phyloP scores from a whole-genome alignment of 129 eudicot species.

The Dittrichia graveolens region DNA sequence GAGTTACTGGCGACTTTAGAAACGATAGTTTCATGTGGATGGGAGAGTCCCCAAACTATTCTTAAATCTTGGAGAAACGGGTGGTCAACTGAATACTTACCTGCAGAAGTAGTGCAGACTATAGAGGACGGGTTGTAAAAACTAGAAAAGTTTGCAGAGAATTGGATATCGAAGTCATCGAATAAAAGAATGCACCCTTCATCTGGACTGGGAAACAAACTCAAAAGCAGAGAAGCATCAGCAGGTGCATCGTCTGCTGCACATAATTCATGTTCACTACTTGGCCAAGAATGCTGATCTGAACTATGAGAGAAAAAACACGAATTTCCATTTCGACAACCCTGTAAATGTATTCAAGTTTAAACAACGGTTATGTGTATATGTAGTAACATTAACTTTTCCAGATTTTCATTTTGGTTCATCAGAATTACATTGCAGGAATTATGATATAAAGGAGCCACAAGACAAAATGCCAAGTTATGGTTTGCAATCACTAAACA shows the following conservation, averaged over 20 bases:
- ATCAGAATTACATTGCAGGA: background rate
- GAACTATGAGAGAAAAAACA: conserved; percentile 77
- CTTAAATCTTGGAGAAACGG: conserved; percentile 44
- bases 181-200: conserved; percentile 62
- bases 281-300: conserved; percentile 34
- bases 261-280: conserved; percentile 38
- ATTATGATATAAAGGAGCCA: background rate
- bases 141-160: conserved; percentile 51
- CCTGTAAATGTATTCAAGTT: conserved; percentile 51
- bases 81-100: conserved; percentile 19
- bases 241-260: conserved; percentile 49
- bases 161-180: conserved; percentile 61
- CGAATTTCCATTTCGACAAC: conserved; percentile 76
- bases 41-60: conserved; percentile 50
- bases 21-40: conserved; percentile 59
- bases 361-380: background rate
- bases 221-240: conserved; percentile 54
- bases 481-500: conserved; percentile 2
- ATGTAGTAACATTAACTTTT: background rate
- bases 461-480: conserved; percentile 10
- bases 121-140: conserved; percentile 54
- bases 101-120: conserved; percentile 52
- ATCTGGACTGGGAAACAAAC: conserved; percentile 56
- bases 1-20: conserved; percentile 38
- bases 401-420: background rate